phyloP scores from a whole-genome alignment of 768 basidiomycete genomes.

The Termitomyces sp. region DNA sequence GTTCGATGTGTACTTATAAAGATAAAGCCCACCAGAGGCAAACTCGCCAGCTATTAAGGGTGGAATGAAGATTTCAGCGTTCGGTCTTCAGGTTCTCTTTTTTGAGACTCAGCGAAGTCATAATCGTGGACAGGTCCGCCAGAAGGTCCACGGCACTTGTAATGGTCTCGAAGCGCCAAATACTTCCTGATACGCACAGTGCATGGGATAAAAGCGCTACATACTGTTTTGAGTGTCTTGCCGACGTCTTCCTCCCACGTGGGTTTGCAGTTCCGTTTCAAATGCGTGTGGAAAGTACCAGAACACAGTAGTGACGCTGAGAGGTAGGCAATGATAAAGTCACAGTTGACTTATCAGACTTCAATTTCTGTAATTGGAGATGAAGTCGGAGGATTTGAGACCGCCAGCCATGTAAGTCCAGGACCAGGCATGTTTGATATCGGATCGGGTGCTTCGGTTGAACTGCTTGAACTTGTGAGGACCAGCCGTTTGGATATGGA shows the following conservation, averaged over 20 bases:
- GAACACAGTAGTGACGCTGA: neutral
- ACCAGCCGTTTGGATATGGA: neutral
- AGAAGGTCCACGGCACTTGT: neutral
- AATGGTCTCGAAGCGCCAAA: neutral
- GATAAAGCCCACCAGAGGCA: neutral
- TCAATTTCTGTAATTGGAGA: neutral
- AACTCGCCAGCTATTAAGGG: neutral
- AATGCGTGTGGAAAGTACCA: neutral
- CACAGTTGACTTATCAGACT: no score
- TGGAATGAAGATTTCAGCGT: neutral
- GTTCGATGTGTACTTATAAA: neutral
- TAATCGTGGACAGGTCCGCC: neutral
- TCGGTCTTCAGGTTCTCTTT: neutral
- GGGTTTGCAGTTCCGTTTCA: neutral
- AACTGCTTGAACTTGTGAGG: neutral
- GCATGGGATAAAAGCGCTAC: neutral
- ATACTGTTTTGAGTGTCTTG: neutral
- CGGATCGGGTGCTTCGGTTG: neutral
- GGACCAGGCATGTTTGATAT: neutral
- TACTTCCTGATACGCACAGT: neutral
- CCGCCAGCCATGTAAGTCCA: neutral
- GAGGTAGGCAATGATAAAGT: neutral
- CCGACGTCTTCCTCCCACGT: neutral
- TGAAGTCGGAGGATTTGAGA: neutral
- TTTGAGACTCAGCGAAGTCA: neutral